phyloP scores from a whole-genome alignment of 352 stramenopile species.

The Globisporangium perplexum region DNA sequence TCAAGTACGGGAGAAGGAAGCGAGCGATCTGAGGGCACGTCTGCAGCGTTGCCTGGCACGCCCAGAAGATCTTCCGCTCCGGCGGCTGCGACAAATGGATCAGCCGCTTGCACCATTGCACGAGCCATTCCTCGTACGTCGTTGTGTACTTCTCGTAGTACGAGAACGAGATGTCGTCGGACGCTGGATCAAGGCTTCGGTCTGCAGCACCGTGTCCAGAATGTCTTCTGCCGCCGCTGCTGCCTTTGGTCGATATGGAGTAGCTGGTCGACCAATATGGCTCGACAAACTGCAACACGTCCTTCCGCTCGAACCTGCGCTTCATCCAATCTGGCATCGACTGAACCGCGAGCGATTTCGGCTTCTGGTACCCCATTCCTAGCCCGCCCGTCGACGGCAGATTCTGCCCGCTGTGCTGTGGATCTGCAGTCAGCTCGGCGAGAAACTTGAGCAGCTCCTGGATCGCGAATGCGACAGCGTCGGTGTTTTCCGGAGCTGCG shows the following conservation, averaged over 20 bases:
- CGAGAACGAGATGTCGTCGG: conserved; percentile 42
- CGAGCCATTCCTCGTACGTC: conserved; percentile 82
- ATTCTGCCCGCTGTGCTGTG: conserved; percentile 65
- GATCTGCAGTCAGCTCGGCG: conserved; percentile 62
- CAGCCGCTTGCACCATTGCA: conserved; percentile 67
- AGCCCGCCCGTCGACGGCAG: not conserved
- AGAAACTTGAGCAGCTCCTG: conserved; percentile 84
- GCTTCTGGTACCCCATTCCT: conserved; percentile 8
- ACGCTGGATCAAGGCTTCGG: conserved; percentile 12
- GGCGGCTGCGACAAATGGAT: conserved; percentile 77
- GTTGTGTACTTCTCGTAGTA: conserved; percentile 75
- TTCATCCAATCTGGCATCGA: conserved; percentile 84
- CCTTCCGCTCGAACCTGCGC: conserved; percentile 73
- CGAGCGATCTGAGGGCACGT: conserved; percentile 70
- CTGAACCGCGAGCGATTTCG: conserved; percentile 9
- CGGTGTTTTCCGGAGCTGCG: conserved; percentile 78
- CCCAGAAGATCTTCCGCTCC: conserved; percentile 79
- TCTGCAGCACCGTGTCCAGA: conserved; percentile 16
- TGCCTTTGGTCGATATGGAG: conserved; percentile 20
- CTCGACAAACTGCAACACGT: conserved; percentile 84
- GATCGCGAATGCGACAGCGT: conserved; percentile 77
- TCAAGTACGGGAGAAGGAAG: conserved; percentile 80
- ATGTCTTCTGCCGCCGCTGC: conserved; percentile 10
- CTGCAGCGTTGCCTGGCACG: conserved; percentile 50
- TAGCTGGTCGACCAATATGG: conserved; percentile 90